Conservation (phyloP, 2,329 filamentous ascomycete genomes). For the Shiraia sp. region DNA sequence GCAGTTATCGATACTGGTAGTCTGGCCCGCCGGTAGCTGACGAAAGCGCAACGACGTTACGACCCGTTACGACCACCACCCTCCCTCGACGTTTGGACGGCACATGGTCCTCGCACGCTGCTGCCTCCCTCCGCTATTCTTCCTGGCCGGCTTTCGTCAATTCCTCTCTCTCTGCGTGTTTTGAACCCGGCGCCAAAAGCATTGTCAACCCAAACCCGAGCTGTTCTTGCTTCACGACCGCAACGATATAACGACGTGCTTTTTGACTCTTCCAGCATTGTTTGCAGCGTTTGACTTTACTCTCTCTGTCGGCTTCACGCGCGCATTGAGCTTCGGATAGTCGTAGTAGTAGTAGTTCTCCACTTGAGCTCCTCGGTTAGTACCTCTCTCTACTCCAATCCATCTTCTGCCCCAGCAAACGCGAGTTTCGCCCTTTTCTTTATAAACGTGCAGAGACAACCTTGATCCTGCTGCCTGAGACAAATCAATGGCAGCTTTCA, state of each 20-base stretch:
- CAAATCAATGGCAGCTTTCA: no score
- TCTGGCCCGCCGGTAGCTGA: constrained; percentile 33
- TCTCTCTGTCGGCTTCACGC: constrained; percentile 13
- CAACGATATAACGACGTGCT: constrained; percentile 47
- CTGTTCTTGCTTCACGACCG: constrained; percentile 41
- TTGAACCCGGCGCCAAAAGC: constrained; percentile 39
- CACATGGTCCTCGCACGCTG: constrained; percentile 23
- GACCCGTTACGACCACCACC: constrained; percentile 29
- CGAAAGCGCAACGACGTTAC: constrained; percentile 40
- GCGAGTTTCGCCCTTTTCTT: no score
- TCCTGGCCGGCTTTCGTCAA: constrained; percentile 30
- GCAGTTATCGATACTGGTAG: constrained; percentile 38
- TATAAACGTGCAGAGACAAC: no score
- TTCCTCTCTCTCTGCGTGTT: constrained; percentile 36
- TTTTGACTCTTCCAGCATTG: constrained; percentile 45
- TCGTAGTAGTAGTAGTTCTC: no score
- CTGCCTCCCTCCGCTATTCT: constrained; percentile 27
- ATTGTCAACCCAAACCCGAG: constrained; percentile 23
- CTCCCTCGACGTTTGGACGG: constrained; percentile 18
- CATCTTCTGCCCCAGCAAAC: no score
- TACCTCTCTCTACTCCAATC: constrained; percentile 3
- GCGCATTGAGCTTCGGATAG: constrained; percentile 13
- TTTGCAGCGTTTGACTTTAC: constrained; percentile 45
- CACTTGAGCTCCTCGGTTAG: constrained; percentile 21
- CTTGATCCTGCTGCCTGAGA: no score